Conservation (phyloP, 2,329 filamentous ascomycete genomes). For the Amauroascus niger region DNA sequence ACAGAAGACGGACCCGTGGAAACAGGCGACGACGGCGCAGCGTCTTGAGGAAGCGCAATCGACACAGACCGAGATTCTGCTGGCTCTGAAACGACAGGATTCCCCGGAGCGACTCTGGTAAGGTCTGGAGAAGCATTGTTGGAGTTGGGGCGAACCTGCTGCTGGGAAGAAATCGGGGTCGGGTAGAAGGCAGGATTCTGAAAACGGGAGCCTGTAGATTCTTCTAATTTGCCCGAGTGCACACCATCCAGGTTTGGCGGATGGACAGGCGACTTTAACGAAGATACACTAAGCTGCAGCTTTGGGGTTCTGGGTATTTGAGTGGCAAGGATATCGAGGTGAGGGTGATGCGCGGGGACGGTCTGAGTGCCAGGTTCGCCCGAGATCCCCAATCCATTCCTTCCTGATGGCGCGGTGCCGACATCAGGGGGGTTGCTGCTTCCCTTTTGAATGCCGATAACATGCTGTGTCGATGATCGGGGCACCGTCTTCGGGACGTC, state of each 20-base stretch:
- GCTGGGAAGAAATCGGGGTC: conserved; percentile 4
- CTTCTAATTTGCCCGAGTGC: background rate
- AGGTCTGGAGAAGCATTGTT: background rate
- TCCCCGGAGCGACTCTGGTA: background rate
- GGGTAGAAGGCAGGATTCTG: conserved; percentile 1
- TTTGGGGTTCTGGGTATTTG: background rate
- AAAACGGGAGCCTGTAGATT: background rate
- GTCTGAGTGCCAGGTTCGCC: background rate
- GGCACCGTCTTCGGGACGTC: background rate
- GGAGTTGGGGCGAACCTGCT: background rate
- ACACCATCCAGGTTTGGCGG: background rate
- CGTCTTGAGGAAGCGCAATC: conserved; percentile 7
- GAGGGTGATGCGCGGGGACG: background rate
- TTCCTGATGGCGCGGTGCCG: background rate
- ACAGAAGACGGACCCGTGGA: conserved; percentile 14
- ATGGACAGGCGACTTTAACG: background rate
- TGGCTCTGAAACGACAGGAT: background rate
- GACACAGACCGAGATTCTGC: background rate
- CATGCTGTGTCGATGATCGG: background rate
- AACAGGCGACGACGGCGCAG: conserved; percentile 10
- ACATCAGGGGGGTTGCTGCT: background rate
- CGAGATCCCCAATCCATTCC: background rate
- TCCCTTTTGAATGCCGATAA: background rate
- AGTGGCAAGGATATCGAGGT: background rate
- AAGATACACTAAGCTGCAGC: conserved; percentile 13